Evolutionary conservation across 2,329 filamentous ascomycete species (phyloP).

Genomic region (Colletotrichum limetticola): DNA sequence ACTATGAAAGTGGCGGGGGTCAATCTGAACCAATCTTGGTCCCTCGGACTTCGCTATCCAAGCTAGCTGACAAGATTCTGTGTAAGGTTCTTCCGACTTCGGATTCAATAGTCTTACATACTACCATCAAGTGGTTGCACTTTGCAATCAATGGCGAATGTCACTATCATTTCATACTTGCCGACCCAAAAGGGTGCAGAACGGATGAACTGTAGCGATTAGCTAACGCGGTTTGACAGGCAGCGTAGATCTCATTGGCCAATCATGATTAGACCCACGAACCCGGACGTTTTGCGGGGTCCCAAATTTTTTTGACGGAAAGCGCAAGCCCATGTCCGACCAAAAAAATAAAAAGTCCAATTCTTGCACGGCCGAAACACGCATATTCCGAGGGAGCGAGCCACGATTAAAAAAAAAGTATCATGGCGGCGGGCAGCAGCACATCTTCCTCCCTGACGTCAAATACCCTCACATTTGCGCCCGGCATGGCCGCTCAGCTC

Average conservation of each 20-base stretch:
- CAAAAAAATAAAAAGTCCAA: slow-evolving; percentile 24
- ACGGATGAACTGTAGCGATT: neutral
- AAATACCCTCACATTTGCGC: slow-evolving; percentile 68
- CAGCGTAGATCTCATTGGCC: slow-evolving; percentile 21
- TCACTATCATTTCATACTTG: neutral
- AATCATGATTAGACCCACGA: slow-evolving; percentile 17
- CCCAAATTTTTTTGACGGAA: slow-evolving; percentile 32
- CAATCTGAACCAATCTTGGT: neutral
- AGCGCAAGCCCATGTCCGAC: slow-evolving; percentile 9
- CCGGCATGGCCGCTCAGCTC: slow-evolving; percentile 50
- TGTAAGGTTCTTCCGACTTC: no score
- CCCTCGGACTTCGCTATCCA: neutral
- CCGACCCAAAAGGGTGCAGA: neutral
- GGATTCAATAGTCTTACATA: no score
- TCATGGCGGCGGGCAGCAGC: slow-evolving; percentile 49
- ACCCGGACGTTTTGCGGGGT: slow-evolving; percentile 27
- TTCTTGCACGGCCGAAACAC: slow-evolving; percentile 30
- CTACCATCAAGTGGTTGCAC: neutral
- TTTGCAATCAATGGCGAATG: neutral
- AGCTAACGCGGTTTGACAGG: neutral
- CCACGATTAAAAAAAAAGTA: slow-evolving; percentile 2
- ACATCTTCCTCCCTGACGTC: slow-evolving; percentile 71
- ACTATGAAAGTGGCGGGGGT: neutral
- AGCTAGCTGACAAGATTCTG: neutral
- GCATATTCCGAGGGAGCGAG: slow-evolving; percentile 3